Conservation (phyloP, 192 early-diverging fungal species). For the Backusella mclennaniae region DNA sequence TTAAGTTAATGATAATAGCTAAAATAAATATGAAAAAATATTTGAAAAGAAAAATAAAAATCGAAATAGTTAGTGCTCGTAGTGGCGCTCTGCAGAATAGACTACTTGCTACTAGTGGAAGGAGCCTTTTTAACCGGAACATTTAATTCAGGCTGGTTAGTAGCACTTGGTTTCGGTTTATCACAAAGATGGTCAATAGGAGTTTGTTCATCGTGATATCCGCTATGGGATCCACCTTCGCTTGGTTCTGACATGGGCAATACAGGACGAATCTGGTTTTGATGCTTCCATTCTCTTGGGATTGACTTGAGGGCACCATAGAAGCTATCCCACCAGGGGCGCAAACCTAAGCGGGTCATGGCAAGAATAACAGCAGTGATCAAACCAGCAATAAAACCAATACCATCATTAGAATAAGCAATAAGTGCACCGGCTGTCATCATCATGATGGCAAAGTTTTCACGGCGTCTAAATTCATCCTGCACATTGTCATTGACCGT, state of each 20-base stretch:
- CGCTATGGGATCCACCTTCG: neutral
- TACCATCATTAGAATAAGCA: constrained; percentile 78
- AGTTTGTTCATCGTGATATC: neutral
- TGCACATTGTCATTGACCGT: constrained; percentile 47
- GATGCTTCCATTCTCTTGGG: constrained; percentile 17
- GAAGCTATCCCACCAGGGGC: constrained; percentile 6
- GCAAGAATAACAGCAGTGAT: constrained; percentile 28
- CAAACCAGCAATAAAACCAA: constrained; percentile 74
- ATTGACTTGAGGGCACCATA: neutral
- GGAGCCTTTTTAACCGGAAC: neutral
- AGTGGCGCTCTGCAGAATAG: neutral
- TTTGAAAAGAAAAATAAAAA: too few species aligned
- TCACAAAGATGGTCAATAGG: neutral
- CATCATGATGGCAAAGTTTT: constrained; percentile 70
- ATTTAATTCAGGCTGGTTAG: neutral
- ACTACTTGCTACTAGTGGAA: neutral
- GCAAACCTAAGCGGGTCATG: constrained; percentile 25
- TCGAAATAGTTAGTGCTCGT: neutral
- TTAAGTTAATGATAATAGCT: neutral
- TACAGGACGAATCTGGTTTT: neutral
- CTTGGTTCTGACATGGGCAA: neutral
- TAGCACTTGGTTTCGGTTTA: neutral
- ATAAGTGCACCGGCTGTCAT: constrained; percentile 67
- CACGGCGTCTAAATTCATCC: constrained; percentile 38
- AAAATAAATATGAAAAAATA: neutral